Conservation (phyloP, 2,329 filamentous ascomycete genomes). For the Penicillium sp. region DNA sequence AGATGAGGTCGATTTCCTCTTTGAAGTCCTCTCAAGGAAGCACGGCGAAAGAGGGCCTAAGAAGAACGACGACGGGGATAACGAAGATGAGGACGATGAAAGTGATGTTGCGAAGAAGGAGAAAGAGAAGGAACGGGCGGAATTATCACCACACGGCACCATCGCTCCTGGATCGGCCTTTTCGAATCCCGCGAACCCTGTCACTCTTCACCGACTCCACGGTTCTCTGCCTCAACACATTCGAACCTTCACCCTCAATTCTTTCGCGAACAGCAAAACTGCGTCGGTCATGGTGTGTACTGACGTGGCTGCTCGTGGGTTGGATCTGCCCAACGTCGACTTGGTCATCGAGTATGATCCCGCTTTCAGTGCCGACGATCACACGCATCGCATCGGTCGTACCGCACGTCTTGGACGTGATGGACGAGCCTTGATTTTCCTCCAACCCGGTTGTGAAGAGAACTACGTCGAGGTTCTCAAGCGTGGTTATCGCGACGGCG, state of each 20-base stretch:
- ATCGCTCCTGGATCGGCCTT: conserved; percentile 67
- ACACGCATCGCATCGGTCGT: conserved; percentile 90
- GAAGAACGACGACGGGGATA: conserved; percentile 24
- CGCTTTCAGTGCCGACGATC: conserved; percentile 89
- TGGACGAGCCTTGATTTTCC: conserved; percentile 84
- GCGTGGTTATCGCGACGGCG: conserved; percentile 66
- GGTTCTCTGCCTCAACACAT: conserved; percentile 87
- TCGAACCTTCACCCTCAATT: conserved; percentile 80
- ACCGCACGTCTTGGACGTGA: conserved; percentile 90
- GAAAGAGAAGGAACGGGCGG: conserved; percentile 26
- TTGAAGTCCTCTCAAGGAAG: conserved; percentile 70
- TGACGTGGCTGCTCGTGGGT: conserved; percentile 91
- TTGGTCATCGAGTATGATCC: conserved; percentile 96
- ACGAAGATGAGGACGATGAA: conserved; percentile 30
- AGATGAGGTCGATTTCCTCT: conserved; percentile 96
- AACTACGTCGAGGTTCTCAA: conserved; percentile 81
- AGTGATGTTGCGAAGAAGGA: conserved; percentile 27
- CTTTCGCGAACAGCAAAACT: conserved; percentile 73
- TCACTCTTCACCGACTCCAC: conserved; percentile 85
- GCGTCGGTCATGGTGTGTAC: conserved; percentile 88
- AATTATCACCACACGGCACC: conserved; percentile 46
- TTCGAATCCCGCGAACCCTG: conserved; percentile 73
- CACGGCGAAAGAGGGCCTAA: conserved; percentile 29
- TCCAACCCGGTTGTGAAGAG: conserved; percentile 89
- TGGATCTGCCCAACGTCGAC: conserved; percentile 94